phyloP scores from a whole-genome alignment of 2,329 filamentous ascomycete genomes.

The Verticillium albo-atrum region DNA sequence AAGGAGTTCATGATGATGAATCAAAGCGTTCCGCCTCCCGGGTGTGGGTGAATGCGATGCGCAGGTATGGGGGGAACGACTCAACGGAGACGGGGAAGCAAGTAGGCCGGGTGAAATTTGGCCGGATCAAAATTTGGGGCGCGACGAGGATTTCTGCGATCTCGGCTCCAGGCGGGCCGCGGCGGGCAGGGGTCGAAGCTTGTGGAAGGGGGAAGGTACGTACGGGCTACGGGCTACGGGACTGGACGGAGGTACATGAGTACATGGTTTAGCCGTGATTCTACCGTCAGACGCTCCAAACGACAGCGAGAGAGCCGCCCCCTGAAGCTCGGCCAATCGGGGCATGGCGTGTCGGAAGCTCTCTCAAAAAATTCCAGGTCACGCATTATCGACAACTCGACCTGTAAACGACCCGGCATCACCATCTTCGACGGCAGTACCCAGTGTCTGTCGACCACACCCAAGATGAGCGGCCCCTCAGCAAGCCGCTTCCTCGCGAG shows the following conservation, averaged over 20 bases:
- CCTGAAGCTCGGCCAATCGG: not conserved
- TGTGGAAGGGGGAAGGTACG: not conserved
- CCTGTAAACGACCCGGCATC: not conserved
- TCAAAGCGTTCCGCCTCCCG: conserved; percentile 23
- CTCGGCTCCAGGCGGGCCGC: conserved; percentile 1
- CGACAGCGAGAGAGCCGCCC: not conserved
- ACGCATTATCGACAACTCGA: not conserved
- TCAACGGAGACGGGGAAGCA: conserved; percentile 9
- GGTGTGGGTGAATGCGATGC: conserved; percentile 20
- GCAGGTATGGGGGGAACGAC: conserved; percentile 13
- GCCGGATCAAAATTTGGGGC: conserved; percentile 29
- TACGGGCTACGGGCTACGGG: not conserved
- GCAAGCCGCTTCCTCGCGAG: conserved; percentile 38
- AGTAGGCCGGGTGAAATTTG: conserved; percentile 20
- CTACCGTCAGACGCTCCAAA: not conserved
- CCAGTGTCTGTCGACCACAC: not conserved
- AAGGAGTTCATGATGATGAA: conserved; percentile 43
- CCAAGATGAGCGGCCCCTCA: conserved; percentile 39
- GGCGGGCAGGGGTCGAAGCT: not conserved
- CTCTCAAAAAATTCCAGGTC: not conserved
- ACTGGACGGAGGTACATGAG: not conserved
- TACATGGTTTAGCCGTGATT: not conserved
- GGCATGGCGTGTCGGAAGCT: not conserved
- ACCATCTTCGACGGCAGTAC: not conserved
- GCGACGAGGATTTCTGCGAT: conserved; percentile 5